Evolutionary conservation across 2,329 filamentous ascomycete genomes (phyloP), one percentile per base, ranked within the genome.

Genomic region (Fusarium sp.): DNA sequence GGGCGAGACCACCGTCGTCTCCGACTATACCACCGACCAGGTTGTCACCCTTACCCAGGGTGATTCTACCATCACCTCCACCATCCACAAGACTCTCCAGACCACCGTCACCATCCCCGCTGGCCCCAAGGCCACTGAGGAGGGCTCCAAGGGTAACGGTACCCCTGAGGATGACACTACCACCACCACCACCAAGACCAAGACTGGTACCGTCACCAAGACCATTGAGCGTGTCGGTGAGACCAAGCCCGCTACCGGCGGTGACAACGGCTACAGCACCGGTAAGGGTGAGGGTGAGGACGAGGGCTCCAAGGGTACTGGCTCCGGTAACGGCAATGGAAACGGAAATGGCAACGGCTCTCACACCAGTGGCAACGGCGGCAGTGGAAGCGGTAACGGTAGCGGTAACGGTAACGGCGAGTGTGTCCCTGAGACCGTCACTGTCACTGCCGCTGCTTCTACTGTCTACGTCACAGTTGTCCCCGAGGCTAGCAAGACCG

Each of bases 81-180:
- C 82, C 58, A 75, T 86, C 63, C 82, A 76, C 52, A 77, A 80
- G 63, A 84, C 82, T 63, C 75, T 80, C 69, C 70, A 80, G 73
- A 74, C 79, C 70, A 82, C 82, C 65, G 54, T 78, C 56, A 78
- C 76, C 23, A 70, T 79, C 56, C 71, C 75, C 26, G 67, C 37
- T 21, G 49, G 46, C 24, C 64, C 69, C 10, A 20, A 72, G 55
- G 59, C 52, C 46, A 74, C 70, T 31, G 54, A 43, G 13, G 57
- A 64, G 7, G 63, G 58, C 41, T 67, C 63, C 61, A 69, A 68
- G 63, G 72, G 68, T 33, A 61, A 68, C 44, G 65, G 67, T 39
- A 50, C 57, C 44, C 59, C 69, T 13, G 61, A 65, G 28, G 76
- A 80, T 49, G 76, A 80, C 47, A 58, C 67, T 23, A 81, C 80